Conservation (phyloP, 2,329 filamentous ascomycete genomes). For the Parafenestella ontariensis region DNA sequence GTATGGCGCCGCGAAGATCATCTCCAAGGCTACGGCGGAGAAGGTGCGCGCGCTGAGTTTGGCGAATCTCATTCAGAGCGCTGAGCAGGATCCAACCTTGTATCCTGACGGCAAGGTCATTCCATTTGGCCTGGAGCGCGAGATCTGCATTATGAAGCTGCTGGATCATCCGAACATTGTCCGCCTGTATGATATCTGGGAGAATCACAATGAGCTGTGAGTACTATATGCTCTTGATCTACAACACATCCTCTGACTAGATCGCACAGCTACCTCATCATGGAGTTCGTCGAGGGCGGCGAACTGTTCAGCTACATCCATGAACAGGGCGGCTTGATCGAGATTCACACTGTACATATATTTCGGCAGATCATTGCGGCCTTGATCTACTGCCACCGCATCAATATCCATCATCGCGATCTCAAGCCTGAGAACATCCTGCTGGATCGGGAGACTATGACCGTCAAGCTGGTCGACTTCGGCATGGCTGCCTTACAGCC, state of each 20-base stretch:
- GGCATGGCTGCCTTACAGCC: slow-evolving; percentile 96
- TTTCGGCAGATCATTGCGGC: slow-evolving; percentile 95
- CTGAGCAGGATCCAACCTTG: slow-evolving; percentile 63
- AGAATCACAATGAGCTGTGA: slow-evolving; percentile 93
- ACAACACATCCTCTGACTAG: slow-evolving; percentile 20
- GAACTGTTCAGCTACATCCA: slow-evolving; percentile 91
- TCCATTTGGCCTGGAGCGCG: slow-evolving; percentile 88
- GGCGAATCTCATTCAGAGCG: slow-evolving; percentile 79
- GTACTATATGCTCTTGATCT: slow-evolving; percentile 40
- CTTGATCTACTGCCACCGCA: slow-evolving; percentile 88
- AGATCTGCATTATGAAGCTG: slow-evolving; percentile 96
- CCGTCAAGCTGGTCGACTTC: slow-evolving; percentile 95
- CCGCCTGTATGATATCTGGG: slow-evolving; percentile 95
- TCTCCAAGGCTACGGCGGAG: slow-evolving; percentile 79
- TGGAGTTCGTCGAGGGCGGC: slow-evolving; percentile 86
- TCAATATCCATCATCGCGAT: slow-evolving; percentile 95
- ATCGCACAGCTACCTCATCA: slow-evolving; percentile 78
- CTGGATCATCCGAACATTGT: slow-evolving; percentile 96
- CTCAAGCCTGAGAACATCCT: slow-evolving; percentile 98
- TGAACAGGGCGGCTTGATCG: slow-evolving; percentile 72
- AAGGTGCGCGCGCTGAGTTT: slow-evolving; percentile 86
- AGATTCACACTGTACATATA: slow-evolving; percentile 81
- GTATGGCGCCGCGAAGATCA: slow-evolving; percentile 92
- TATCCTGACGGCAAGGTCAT: slow-evolving; percentile 70
- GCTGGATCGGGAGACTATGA: slow-evolving; percentile 71